Base-by-base conservation (phyloP, 352 stramenopile species). In the Hyaloperonospora arabidopsidis region DNA sequence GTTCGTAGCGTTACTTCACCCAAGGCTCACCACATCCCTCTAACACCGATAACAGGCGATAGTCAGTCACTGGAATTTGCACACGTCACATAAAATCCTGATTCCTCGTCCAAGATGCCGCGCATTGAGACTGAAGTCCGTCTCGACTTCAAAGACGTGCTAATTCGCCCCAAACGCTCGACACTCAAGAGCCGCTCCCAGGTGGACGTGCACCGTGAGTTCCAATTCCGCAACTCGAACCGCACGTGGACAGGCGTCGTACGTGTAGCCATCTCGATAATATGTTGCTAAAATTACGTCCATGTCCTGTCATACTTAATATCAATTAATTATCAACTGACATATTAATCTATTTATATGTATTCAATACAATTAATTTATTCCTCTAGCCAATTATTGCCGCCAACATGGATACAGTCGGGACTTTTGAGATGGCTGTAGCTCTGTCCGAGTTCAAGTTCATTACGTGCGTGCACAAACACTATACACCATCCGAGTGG, bases 141-240 rank as follows among this genome's bases (percentile, higher is more conserved):
- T 39, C 72, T 97, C 41, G 89, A 97, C 68, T 97, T 96, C 65
- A 96, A 96, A 69, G 89, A 97, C 61, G 89, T 97, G 52, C 77
- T 97, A 15, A 97, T 97, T 68, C 82, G 88, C n/a, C 89, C 89
- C 45, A 97, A 97, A 79, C 85, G 89, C 36, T 92, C 74, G 52
- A 97, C 86, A 39, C 71, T 97, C 40, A 94, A 93, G 67, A 93
- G 77, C 64, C 79, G 87, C 56, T 86, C 75, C 21, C 76, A 96
- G 58, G 87, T 96, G 15, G 68, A 77, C 38, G 72, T 95, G 15
- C 58, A 70, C 48, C 76, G 80, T 57, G 74, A 84, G 58, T 87
- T 76, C 53, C 73, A 49, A 28, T 90, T 90, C 57, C 80, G 70
- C 49, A 90, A 90, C 62, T 90, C 80, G 18, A 84, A 84, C 59